Conservation (phyloP, 2,329 filamentous ascomycete genomes). For the Talaromyces piceae region DNA sequence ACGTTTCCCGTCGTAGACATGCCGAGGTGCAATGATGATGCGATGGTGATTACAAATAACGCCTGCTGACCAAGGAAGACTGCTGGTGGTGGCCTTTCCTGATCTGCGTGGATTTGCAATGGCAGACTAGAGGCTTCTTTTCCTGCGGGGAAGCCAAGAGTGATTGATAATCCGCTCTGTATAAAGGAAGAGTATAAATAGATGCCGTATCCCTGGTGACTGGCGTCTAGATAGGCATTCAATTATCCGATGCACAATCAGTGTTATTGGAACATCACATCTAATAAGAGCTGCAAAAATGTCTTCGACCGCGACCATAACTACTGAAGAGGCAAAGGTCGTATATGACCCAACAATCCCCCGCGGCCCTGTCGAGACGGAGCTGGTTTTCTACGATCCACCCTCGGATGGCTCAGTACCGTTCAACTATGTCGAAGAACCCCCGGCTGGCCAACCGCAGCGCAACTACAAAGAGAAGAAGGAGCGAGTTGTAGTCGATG, state of each 20-base stretch:
- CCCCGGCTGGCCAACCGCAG: slow-evolving; percentile 53
- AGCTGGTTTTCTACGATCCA: slow-evolving; percentile 58
- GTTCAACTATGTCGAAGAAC: slow-evolving; percentile 60
- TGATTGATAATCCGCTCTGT: not conserved
- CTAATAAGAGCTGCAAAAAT: not conserved
- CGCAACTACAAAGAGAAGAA: slow-evolving; percentile 54
- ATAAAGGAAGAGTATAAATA: not conserved
- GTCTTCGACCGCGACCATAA: slow-evolving; percentile 13
- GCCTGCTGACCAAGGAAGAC: not conserved
- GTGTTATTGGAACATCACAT: not conserved
- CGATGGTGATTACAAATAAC: not conserved
- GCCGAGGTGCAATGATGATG: not conserved
- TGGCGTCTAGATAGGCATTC: not conserved
- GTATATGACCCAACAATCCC: slow-evolving; percentile 30
- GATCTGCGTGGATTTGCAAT: not conserved
- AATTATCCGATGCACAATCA: not conserved
- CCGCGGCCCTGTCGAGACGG: slow-evolving; percentile 54
- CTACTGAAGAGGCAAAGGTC: slow-evolving; percentile 16
- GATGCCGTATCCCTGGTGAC: not conserved
- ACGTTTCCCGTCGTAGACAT: not conserved
- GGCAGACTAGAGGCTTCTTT: not conserved
- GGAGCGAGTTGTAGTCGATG: slow-evolving; percentile 54
- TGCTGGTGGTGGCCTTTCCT: not conserved
- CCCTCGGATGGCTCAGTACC: slow-evolving; percentile 54
- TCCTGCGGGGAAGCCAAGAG: not conserved